Percentiles rank a stretch among this genome's conserved stretches.
These are phyloP conservation scores for Epichloe hybrida DNA, from an alignment of 2,329 filamentous ascomycete species.

Conservation along the genomic window DNA sequence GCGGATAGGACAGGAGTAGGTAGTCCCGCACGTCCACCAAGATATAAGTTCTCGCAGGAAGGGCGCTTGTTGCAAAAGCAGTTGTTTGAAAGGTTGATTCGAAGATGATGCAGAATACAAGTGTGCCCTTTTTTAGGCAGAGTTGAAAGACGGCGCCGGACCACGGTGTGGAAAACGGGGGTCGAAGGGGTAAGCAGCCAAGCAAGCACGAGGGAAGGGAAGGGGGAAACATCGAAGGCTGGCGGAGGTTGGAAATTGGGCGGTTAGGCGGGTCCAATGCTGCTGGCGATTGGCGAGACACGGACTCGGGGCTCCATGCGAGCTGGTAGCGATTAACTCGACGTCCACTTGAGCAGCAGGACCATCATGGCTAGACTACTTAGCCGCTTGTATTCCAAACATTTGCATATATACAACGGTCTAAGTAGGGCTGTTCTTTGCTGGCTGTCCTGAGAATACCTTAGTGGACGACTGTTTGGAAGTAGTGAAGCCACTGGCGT, in stretches of 20 bases:
- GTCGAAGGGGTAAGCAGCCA: background rate
- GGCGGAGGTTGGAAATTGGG: slow-evolving; percentile 2
- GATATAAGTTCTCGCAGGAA: background rate
- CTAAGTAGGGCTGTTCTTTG: too few relatives aligned
- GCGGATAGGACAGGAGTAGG: background rate
- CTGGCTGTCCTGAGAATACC: too few relatives aligned
- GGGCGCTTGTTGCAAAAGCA: background rate
- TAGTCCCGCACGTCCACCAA: background rate
- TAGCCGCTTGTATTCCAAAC: too few relatives aligned
- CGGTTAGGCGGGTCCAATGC: background rate
- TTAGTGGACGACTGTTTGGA: too few relatives aligned
- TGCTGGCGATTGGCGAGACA: background rate
- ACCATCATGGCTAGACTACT: too few relatives aligned
- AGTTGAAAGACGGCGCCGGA: slow-evolving; percentile 1
- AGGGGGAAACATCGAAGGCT: background rate
- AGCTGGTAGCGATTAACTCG: too few relatives aligned
- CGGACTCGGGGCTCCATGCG: background rate
- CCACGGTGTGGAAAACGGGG: background rate
- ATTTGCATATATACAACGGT: too few relatives aligned
- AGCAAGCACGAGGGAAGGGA: background rate
- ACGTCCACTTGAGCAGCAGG: too few relatives aligned
- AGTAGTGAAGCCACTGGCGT: too few relatives aligned
- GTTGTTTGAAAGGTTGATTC: background rate
- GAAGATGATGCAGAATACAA: slow-evolving; percentile 1
- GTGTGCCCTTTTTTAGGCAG: background rate